Percentiles rank a stretch among this genome's conserved stretches.
Conservation (phyloP, 805 yeast species). For the Metschnikowia reukaufii region DNA sequence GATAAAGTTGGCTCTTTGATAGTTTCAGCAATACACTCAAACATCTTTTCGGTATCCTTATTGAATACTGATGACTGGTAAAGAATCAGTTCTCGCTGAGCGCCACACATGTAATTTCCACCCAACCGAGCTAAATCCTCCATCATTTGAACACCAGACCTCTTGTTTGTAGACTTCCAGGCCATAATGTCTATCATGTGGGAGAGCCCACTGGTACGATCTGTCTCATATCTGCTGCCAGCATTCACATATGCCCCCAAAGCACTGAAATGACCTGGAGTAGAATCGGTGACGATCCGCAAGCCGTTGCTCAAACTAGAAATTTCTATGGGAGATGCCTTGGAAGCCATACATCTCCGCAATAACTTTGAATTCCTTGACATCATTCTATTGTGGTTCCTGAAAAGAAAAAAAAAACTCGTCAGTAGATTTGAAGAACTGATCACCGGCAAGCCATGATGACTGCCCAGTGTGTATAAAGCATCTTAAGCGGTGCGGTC, state of each 20-base stretch:
- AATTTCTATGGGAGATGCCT: constrained; percentile 23
- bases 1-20: constrained; percentile 68
- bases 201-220: constrained; percentile 63
- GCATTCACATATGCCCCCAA: constrained; percentile 87
- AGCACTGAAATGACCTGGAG: constrained; percentile 90
- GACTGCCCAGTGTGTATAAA: neutral
- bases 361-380: neutral
- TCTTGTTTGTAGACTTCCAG: constrained; percentile 64
- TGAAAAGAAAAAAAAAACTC: neutral
- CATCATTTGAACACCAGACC: constrained; percentile 67
- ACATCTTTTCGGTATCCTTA: constrained; percentile 77
- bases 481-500: neutral
- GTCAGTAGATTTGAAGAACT: neutral
- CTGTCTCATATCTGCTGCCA: constrained; percentile 81
- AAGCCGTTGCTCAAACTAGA: constrained; percentile 69
- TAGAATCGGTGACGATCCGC: constrained; percentile 76
- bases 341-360: neutral
- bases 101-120: constrained; percentile 91
- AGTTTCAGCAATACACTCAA: constrained; percentile 72
- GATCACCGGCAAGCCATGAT: neutral
- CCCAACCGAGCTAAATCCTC: constrained; percentile 77
- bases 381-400: neutral
- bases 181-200: constrained; percentile 87
- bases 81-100: constrained; percentile 87
- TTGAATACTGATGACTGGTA: constrained; percentile 96